Evolutionary conservation across 306 rosid genomes (phyloP).

Genomic region (Citrullus colocynthis): DNA sequence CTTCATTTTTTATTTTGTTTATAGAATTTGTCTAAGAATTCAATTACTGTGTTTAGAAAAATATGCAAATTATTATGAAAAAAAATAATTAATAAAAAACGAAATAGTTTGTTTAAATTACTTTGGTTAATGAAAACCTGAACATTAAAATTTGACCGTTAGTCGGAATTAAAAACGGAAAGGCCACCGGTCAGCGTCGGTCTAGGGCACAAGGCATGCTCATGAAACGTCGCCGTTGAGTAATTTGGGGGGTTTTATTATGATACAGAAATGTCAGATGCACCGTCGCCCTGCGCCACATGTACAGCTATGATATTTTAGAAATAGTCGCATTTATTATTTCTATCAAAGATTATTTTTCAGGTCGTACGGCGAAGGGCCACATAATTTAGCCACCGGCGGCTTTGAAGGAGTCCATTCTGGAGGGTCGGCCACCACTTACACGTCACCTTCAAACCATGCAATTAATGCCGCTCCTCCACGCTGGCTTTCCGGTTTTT

Average conservation of each 20-base stretch:
- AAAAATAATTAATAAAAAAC: too few relatives aligned
- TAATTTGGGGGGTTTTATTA: not conserved
- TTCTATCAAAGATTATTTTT: not conserved
- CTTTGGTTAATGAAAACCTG: too few relatives aligned
- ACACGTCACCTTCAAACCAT: not conserved
- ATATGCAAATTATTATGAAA: too few relatives aligned
- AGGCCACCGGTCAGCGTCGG: not conserved
- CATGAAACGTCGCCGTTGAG: not conserved
- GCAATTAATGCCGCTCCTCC: not conserved
- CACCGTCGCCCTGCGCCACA: not conserved
- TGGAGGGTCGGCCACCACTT: not conserved
- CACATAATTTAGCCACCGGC: not conserved
- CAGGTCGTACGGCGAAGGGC: not conserved
- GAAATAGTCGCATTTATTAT: not conserved
- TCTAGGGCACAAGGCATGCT: not conserved
- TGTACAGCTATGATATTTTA: not conserved
- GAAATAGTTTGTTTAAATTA: too few relatives aligned
- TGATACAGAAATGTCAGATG: not conserved
- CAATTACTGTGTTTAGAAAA: too few relatives aligned
- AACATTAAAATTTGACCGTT: too few relatives aligned
- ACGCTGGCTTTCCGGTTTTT: not conserved
- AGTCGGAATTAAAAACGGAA: too few relatives aligned
- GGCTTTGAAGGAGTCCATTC: conserved; percentile 2
- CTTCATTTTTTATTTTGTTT: too few relatives aligned
- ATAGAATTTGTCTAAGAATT: too few relatives aligned